These are phyloP conservation scores for Gossypium aridum DNA, from an alignment of 441 rosid species.

Conservation along the genomic window DNA sequence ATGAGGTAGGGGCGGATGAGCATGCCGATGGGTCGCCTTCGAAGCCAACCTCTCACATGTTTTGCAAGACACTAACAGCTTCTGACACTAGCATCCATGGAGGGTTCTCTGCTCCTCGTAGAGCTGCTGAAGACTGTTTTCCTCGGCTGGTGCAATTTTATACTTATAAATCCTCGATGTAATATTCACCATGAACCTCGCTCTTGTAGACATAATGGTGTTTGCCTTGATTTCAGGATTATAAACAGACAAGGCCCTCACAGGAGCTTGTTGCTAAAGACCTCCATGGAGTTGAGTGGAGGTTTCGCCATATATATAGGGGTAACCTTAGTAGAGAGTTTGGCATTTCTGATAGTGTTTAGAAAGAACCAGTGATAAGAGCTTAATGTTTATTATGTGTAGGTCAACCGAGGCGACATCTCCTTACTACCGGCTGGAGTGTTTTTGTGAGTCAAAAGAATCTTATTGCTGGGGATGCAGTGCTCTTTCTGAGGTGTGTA, in stretches of 20 bases:
- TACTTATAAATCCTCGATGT: conserved; percentile 5
- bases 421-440: conserved; percentile 99
- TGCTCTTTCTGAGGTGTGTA: conserved; percentile 82
- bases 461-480: conserved; percentile 97
- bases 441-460: conserved; percentile 92
- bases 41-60: conserved; percentile 85
- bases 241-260: conserved; percentile 87
- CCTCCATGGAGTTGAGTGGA: conserved; percentile 92
- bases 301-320: conserved; percentile 87
- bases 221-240: conserved; percentile 50
- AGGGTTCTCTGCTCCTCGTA: conserved; percentile 94
- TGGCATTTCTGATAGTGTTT: background rate
- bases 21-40: conserved; percentile 46
- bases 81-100: conserved; percentile 98
- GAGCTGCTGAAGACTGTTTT: conserved; percentile 99
- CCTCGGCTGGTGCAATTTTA: conserved; percentile 66
- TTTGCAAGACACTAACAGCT: conserved; percentile 98
- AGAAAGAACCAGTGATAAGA: background rate
- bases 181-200: background rate
- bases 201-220: background rate
- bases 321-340: conserved; percentile 29
- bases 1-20: conserved; percentile 52
- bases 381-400: background rate
- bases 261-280: conserved; percentile 97
- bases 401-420: conserved; percentile 53